A percentile compares a stretch with the other conserved stretches of the same genome.
phyloP scores from a whole-genome alignment of 257 asterid species.

The Solanum neorickii region DNA sequence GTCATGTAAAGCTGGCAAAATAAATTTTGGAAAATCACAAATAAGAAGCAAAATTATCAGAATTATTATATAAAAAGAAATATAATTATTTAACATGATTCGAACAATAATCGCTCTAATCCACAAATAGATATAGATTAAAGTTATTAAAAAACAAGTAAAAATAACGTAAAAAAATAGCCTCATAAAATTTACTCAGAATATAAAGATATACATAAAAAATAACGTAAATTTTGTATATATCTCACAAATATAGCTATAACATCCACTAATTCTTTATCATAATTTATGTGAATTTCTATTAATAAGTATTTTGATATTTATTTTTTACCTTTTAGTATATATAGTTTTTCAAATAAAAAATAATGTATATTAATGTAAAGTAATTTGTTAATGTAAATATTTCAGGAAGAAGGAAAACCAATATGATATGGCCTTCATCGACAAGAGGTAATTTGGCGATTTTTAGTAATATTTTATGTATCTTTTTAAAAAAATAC shows the following conservation, averaged over 20 bases:
- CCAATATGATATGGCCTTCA: conserved; percentile 14
- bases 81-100: background rate
- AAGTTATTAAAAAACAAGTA: background rate
- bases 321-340: fast-evolving
- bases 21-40: background rate
- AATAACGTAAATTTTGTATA: background rate
- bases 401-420: conserved; percentile 47
- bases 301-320: background rate
- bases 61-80: no score
- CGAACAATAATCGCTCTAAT: background rate
- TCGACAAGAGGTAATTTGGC: conserved; percentile 25
- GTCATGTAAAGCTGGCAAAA: background rate
- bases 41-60: background rate
- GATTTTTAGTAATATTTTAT: background rate
- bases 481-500: background rate
- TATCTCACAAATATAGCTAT: background rate
- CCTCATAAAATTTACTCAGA: background rate
- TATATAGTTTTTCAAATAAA: background rate
- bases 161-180: background rate
- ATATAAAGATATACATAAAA: background rate
- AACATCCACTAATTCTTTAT: background rate
- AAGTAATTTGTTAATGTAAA: background rate
- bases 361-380: background rate
- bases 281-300: background rate
- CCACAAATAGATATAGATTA: background rate